A percentile compares a stretch with the other conserved stretches of the same genome.
phyloP scores from a whole-genome alignment of 1,284 basidiomycete species.

The Austroboletus niveus region DNA sequence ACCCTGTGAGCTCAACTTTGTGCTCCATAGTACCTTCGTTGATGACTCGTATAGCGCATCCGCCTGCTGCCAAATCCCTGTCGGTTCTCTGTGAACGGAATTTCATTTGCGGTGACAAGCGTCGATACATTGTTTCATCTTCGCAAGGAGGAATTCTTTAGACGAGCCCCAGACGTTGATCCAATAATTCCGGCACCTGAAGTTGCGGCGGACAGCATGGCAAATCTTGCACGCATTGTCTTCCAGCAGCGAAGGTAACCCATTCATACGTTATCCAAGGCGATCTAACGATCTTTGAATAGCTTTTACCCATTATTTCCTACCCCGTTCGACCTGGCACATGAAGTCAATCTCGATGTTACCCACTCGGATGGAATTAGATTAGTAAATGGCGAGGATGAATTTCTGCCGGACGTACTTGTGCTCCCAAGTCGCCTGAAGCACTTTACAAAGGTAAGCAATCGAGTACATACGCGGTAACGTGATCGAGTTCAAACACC shows the following conservation, averaged over 20 bases:
- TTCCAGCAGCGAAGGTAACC: conserved; percentile 81
- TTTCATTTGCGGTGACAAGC: conserved; percentile 77
- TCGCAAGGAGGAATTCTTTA: conserved; percentile 79
- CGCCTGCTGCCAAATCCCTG: conserved; percentile 85
- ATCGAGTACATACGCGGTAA: background rate
- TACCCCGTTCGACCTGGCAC: conserved; percentile 66
- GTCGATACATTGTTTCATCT: conserved; percentile 90
- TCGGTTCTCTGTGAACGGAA: conserved; percentile 80
- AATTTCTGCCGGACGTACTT: conserved; percentile 74
- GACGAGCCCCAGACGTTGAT: conserved; percentile 66
- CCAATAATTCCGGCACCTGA: conserved; percentile 42
- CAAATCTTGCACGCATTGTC: conserved; percentile 75
- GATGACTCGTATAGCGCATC: conserved; percentile 53
- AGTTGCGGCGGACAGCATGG: conserved; percentile 69
- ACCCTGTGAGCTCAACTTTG: conserved; percentile 43
- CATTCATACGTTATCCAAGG: background rate
- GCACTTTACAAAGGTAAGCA: conserved; percentile 77
- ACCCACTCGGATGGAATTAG: conserved; percentile 63
- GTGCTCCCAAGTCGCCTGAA: conserved; percentile 84
- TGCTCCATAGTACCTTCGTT: background rate
- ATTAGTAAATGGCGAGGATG: conserved; percentile 43
- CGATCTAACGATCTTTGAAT: conserved; percentile 6
- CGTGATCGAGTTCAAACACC: background rate
- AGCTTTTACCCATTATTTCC: conserved; percentile 98
- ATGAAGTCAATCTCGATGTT: conserved; percentile 86